Base-by-base conservation (phyloP, 768 basidiomycete species). In the Exidia glandulosa region DNA sequence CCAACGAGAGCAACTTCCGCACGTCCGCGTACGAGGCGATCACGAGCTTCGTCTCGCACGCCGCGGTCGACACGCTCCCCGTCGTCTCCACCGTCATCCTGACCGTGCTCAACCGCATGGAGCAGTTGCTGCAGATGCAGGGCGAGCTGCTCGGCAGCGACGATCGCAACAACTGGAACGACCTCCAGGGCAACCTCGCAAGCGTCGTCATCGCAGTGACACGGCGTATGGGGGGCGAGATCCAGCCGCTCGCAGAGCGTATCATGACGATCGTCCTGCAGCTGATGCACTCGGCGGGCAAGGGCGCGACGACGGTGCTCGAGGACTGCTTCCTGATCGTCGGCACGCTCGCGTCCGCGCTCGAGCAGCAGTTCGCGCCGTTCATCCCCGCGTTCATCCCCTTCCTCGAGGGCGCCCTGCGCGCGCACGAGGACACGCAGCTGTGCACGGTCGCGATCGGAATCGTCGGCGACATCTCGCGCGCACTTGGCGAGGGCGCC, bases 151-250 rank as follows among this genome's bases (percentile, higher is more conserved):
- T 99, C 37, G 96, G 96, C 48, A 78, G 86, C 19, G 96, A 99
- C 72, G 96, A 99, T 69, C 86, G 91, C 63, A 94, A 94, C 73
- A 99, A 96, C 76, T 96, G 95, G 94, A 96, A 96, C 68, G 95
- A 99, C 70, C 79, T 99, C 29, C 94, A 96, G 71, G 87, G 91
- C 74, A 96, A 95, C 74, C 80, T 97, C 66, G 96, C 94, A 71
- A 85, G 87, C 64, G 89, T 96, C 54, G 79, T 90, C 58, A 88
- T 91, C 59, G 84, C 83, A 67, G 85, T 94, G 47, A 83, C 93
- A 62, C 90, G 94, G 62, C 89, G 92, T 73, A 79, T 97, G 50
- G 83, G 81, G 60, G 77, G 79, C 1, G 86, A 90, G 59, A 91
- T 98, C 61, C 85, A 86, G 64, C 93, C 92, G 2, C 76, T 95